Evolutionary conservation across 148 eudicot species (phyloP).

Genomic region (Nepenthes mirabilis): DNA sequence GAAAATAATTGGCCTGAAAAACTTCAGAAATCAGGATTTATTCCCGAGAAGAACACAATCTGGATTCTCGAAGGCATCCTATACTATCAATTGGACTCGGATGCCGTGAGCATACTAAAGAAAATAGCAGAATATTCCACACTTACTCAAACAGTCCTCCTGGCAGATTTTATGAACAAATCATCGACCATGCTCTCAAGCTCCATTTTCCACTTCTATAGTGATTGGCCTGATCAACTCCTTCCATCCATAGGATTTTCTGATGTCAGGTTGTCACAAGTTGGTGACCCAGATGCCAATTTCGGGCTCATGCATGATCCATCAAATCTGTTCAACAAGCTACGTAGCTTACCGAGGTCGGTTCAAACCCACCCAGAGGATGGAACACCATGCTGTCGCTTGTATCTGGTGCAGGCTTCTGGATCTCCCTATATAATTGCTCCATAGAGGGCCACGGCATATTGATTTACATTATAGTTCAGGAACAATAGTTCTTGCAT

Average conservation of each 20-base stretch:
- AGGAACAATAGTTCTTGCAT: background rate
- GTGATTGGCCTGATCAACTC: constrained; percentile 90
- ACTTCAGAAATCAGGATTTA: constrained; percentile 66
- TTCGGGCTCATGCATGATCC: constrained; percentile 80
- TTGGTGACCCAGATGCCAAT: constrained; percentile 89
- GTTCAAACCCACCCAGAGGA: constrained; percentile 73
- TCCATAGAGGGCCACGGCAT: constrained; percentile 3
- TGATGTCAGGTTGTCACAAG: constrained; percentile 73
- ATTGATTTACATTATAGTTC: background rate
- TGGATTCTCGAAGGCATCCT: constrained; percentile 91
- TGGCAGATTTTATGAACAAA: constrained; percentile 89
- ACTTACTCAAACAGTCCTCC: constrained; percentile 45
- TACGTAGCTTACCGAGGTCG: constrained; percentile 81
- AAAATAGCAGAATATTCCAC: constrained; percentile 57
- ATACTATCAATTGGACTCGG: constrained; percentile 39
- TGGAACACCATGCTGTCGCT: constrained; percentile 78
- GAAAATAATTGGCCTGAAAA: constrained; percentile 59
- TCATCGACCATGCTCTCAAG: constrained; percentile 45
- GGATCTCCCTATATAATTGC: constrained; percentile 47
- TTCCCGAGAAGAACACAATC: constrained; percentile 33
- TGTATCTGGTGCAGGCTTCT: constrained; percentile 86
- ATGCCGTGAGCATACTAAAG: constrained; percentile 62
- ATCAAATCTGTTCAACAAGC: constrained; percentile 63
- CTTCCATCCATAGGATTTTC: constrained; percentile 80
- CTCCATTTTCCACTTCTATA: constrained; percentile 58